phyloP scores from a whole-genome alignment of 768 basidiomycete species.

The Ramaria rubella region DNA sequence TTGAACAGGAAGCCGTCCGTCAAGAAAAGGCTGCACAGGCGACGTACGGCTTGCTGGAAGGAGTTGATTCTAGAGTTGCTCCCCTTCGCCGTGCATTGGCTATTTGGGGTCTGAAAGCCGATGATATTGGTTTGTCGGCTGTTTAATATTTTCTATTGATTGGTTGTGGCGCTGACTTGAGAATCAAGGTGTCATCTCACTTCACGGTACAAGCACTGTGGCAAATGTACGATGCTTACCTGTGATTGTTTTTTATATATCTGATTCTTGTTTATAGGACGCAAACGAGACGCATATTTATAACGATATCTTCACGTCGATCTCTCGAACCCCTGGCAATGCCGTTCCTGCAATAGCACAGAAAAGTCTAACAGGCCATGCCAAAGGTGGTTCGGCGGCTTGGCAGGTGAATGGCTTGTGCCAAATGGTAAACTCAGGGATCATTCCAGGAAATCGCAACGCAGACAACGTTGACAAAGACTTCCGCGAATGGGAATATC shows the following conservation, averaged over 20 bases:
- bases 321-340: constrained; percentile 88
- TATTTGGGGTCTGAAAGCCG: constrained; percentile 91
- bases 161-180: neutral
- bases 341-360: constrained; percentile 97
- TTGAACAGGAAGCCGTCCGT: constrained; percentile 83
- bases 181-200: constrained; percentile 58
- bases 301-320: constrained; percentile 88
- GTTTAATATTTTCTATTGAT: constrained; percentile 20
- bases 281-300: constrained; percentile 97
- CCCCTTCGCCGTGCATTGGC: constrained; percentile 94
- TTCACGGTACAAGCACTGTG: constrained; percentile 82
- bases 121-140: constrained; percentile 58
- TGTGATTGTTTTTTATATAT: neutral
- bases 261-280: constrained; percentile 45
- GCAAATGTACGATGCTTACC: constrained; percentile 51
- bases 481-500: constrained; percentile 81
- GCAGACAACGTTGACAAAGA: constrained; percentile 94
- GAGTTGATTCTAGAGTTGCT: constrained; percentile 74
- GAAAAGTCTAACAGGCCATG: constrained; percentile 94
- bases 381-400: constrained; percentile 98
- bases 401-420: constrained; percentile 94
- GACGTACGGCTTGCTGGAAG: constrained; percentile 93
- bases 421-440: constrained; percentile 76
- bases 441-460: constrained; percentile 93
- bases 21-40: constrained; percentile 93